Evolutionary conservation across 2,329 filamentous ascomycete genomes (phyloP), one percentile per base, ranked within the genome.

Genomic region (Fusarium dimerum): DNA sequence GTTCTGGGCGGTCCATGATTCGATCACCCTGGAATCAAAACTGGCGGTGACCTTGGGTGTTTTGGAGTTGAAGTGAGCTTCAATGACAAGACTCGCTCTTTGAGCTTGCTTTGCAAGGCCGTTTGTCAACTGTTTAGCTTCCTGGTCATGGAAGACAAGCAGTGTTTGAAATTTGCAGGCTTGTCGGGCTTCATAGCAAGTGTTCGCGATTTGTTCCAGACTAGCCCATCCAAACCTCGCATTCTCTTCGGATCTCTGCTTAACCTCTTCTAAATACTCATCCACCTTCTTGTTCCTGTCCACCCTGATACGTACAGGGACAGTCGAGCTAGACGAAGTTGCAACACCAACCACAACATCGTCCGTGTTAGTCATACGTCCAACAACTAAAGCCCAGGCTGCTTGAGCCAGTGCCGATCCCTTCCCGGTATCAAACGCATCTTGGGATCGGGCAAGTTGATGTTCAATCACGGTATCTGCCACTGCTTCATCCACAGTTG

Each of bases 341-440:
- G 73, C 76, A 44, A 71, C 69, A 1, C 76, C 76, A 50, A 77
- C 77, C 11, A 73, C 61, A 7, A 77, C 68, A 47, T 77, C 74
- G 2, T 69, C 40, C 2, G 54, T 54, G 5, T 49, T 78, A 3
- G 18, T 84, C 10, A 70, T 69, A 20, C 74, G 68, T 4, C 51
- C n/a, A 5, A 5, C 83, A 1, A 86, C 61, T 45, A 79, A 76
- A 9, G 76, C 74, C 61, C 80, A 75, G 0, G 83, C 81, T 30
- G 78, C 75, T 1, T 57, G 51, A 13, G 66, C 36, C 4, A 62
- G 3, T 0, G 47, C 62, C 1, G 62, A 47, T 3, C 46, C 44
- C 0, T 57, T 62, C 4, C 47, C 50, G 8, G 12, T 5, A 15
- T 20, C 15, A 34, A 11, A 10, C 2, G 9, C 29, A 17, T 79